Percentiles rank a stretch among this genome's conserved stretches.
phyloP scores from a whole-genome alignment of 1,284 basidiomycete genomes.

The Agroathelia rolfsii region DNA sequence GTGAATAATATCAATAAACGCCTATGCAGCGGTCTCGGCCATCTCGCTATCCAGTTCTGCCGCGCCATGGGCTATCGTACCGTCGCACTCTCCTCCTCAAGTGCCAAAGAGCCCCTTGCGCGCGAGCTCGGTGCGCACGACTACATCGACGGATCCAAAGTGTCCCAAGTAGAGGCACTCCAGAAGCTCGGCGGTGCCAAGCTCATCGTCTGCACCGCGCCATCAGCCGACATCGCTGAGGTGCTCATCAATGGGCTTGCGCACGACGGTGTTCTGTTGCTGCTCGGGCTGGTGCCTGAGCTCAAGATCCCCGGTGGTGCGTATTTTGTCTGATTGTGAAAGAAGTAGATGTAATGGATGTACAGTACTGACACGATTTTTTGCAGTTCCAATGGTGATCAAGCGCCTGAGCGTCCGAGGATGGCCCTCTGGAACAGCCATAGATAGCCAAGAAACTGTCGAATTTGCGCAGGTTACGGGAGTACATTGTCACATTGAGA shows the following conservation, averaged over 20 bases:
- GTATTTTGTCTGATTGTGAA: too few species aligned
- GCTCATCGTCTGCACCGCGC: slow-evolving; percentile 25
- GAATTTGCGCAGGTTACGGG: slow-evolving; percentile 13
- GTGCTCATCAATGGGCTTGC: slow-evolving; percentile 12
- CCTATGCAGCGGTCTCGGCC: slow-evolving; percentile 22
- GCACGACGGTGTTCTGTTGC: slow-evolving; percentile 14
- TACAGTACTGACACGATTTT: too few species aligned
- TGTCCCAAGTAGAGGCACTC: slow-evolving; percentile 19
- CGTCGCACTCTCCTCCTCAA: slow-evolving; percentile 17
- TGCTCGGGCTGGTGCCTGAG: too few species aligned
- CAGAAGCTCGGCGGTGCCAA: slow-evolving; percentile 28
- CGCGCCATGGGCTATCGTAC: slow-evolving; percentile 15
- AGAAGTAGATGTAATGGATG: too few species aligned
- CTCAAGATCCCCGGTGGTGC: too few species aligned
- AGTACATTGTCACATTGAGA: slow-evolving; percentile 15
- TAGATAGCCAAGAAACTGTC: slow-evolving; percentile 14
- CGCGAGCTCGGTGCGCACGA: slow-evolving; percentile 17
- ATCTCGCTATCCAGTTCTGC: slow-evolving; percentile 16
- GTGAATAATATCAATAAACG: too few species aligned
- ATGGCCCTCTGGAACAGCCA: slow-evolving; percentile 13
- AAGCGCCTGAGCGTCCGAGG: slow-evolving; percentile 12
- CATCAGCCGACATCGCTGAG: slow-evolving; percentile 18
- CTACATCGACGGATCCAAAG: slow-evolving; percentile 15
- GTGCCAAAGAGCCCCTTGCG: slow-evolving; percentile 19
- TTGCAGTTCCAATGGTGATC: too few species aligned